These are phyloP conservation scores for Xylaria flabelliformis DNA, from an alignment of 495 filamentous ascomycete genomes.

Conservation along the genomic window DNA sequence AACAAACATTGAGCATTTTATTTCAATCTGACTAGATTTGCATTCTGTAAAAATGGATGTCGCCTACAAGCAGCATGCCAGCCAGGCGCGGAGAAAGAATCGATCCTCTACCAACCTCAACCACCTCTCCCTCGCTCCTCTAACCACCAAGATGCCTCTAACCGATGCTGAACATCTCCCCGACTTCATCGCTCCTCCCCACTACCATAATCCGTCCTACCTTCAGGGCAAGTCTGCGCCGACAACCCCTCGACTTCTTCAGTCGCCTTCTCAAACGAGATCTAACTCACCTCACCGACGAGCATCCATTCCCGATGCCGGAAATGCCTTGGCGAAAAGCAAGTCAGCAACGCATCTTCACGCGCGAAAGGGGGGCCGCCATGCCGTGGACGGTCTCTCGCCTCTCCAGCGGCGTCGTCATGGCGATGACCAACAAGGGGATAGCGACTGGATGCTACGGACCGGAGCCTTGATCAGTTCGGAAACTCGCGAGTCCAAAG, in stretches of 20 bases:
- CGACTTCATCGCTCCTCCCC: conserved; percentile 34
- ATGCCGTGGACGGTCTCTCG: conserved; percentile 30
- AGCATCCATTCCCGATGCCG: conserved; percentile 39
- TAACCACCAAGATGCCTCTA: conserved; percentile 70
- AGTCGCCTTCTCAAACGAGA: conserved; percentile 53
- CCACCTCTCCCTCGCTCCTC: conserved; percentile 66
- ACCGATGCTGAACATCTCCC: conserved; percentile 57
- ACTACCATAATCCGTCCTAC: conserved; percentile 52
- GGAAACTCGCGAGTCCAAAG: conserved; percentile 75
- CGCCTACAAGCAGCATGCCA: conserved; percentile 60
- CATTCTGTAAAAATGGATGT: conserved; percentile 49
- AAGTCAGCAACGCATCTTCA: conserved; percentile 55
- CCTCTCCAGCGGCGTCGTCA: conserved; percentile 35
- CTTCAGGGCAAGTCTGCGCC: conserved; percentile 62
- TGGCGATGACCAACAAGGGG: conserved; percentile 41
- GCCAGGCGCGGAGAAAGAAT: conserved; percentile 53
- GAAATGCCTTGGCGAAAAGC: conserved; percentile 47
- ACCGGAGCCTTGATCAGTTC: conserved; percentile 74
- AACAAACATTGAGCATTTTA: not conserved
- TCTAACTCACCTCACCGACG: conserved; percentile 47
- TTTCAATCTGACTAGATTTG: not conserved
- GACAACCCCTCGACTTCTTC: conserved; percentile 63
- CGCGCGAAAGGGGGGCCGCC: conserved; percentile 29
- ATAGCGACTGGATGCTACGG: conserved; percentile 77
- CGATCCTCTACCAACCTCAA: conserved; percentile 55